Evolutionary conservation across 2,329 filamentous ascomycete genomes (phyloP), one percentile per base, ranked within the genome.

Genomic region (Verticillium longisporum): DNA sequence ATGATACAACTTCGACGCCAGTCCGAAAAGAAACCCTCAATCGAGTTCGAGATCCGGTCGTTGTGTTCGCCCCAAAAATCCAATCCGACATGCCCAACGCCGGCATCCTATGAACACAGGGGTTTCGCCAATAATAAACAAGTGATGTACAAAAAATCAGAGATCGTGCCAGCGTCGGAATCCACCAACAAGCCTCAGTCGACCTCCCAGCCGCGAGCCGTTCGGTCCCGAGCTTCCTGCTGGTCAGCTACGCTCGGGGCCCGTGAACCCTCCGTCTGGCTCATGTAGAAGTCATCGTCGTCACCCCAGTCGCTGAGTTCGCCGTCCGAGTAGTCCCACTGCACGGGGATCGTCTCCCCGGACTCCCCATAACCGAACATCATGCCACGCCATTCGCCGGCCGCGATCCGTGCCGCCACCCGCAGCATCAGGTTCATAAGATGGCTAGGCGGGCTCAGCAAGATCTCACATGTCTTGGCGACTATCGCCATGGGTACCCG

Each of bases 361-460:
- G 74, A 71, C 60, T 86, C 83, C 34, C 78, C 79, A 59, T 79
- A 75, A 11, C 83, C 83, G 58, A 81, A 80, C 59, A 85, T 78
- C 66, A 83, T 74, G 64, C 84, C 89, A 69, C 83, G 77, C 87
- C 83, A 86, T 75, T 84, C 80, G 18, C 83, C 85, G 34, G 80
- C 80, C 1, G 87, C 83, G 64, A 97, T 91, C 64, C 85, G 87
- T 0, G 90, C 88, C 1, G 92, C 91, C 61, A 97, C 91, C 61
- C 87, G 86, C 4, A 97, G 82, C 81, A 97, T 92, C 50, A 96
- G 78, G 32, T 85, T 81, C 38, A 96, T 83, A 1, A 96, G 82
- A 67, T 93, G 86, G 15, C 88, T 84, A 0, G 93, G 92, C n/a
- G 92, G 92, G 0, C 90, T 87, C 14, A 97, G 77, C 4, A 96